Conservation (phyloP, 495 filamentous ascomycete genomes). For the Penicillium longicatenatum region DNA sequence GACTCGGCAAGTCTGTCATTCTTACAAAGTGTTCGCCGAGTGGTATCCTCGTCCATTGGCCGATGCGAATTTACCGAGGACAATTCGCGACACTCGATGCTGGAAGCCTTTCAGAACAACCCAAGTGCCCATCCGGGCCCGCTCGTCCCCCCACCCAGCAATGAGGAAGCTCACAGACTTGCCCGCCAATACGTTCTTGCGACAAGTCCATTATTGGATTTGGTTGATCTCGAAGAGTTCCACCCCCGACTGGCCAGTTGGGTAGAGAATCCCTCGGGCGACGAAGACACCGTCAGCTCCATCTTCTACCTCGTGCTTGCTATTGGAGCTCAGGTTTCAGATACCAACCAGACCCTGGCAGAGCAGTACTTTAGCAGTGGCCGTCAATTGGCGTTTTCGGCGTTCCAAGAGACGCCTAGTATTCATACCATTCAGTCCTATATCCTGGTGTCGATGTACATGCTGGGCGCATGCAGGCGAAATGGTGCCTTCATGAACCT, state of each 20-base stretch:
- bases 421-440: slow-evolving; percentile 60
- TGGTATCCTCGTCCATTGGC: slow-evolving; percentile 67
- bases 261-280: slow-evolving; percentile 44
- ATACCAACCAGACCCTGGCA: slow-evolving; percentile 43
- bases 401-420: slow-evolving; percentile 57
- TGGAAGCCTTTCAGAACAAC: slow-evolving; percentile 56
- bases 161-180: slow-evolving; percentile 40
- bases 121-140: slow-evolving; percentile 33
- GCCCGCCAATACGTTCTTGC: slow-evolving; percentile 44
- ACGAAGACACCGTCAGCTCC: slow-evolving; percentile 50
- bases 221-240: slow-evolving; percentile 41
- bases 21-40: slow-evolving; percentile 70
- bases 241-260: slow-evolving; percentile 41
- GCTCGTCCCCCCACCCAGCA: slow-evolving; percentile 32
- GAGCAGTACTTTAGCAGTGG: slow-evolving; percentile 59
- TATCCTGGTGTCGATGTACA: slow-evolving; percentile 60
- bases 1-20: slow-evolving; percentile 74
- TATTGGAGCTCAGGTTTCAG: slow-evolving; percentile 59
- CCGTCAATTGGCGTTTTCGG: slow-evolving; percentile 54
- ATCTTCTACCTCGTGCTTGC: slow-evolving; percentile 62
- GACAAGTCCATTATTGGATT: slow-evolving; percentile 42
- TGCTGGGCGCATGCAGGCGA: slow-evolving; percentile 61
- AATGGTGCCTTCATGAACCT: slow-evolving; percentile 60
- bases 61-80: slow-evolving; percentile 68
- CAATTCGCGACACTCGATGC: slow-evolving; percentile 66